Evolutionary conservation across 257 asterid genomes (phyloP).

Genomic region (Cynanchum wilfordii): DNA sequence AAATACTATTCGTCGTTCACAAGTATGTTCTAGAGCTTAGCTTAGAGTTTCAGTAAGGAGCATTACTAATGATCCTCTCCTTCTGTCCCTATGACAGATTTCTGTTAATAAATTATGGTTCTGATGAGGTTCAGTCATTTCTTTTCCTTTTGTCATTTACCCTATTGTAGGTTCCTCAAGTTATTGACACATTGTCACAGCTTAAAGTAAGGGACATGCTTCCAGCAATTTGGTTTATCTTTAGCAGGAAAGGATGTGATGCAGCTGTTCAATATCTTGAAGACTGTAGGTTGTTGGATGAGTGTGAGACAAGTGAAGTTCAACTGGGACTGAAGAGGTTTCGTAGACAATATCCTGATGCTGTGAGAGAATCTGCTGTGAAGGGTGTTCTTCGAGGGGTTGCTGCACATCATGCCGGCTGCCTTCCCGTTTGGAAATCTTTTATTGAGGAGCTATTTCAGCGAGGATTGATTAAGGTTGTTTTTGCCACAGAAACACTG

Average conservation of each 20-base stretch:
- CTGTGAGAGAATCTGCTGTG: constrained; percentile 81
- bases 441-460: constrained; percentile 91
- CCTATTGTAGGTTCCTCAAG: constrained; percentile 75
- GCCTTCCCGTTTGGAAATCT: constrained; percentile 98
- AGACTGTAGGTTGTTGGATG: constrained; percentile 67
- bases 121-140: neutral
- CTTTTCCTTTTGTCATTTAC: neutral
- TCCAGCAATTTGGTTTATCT: constrained; percentile 98
- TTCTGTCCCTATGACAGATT: constrained; percentile 2
- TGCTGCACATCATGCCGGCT: constrained; percentile 99
- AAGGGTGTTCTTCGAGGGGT: constrained; percentile 93
- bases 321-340: constrained; percentile 85
- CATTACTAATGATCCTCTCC: constrained; percentile 6
- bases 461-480: constrained; percentile 89
- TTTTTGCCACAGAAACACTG: constrained; percentile 97
- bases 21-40: constrained; percentile 40
- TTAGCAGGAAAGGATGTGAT: constrained; percentile 99
- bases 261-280: constrained; percentile 94
- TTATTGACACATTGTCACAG: constrained; percentile 82
- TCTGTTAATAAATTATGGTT: neutral
- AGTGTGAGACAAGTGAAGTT: constrained; percentile 81
- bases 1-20: constrained; percentile 66
- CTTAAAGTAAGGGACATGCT: constrained; percentile 86
- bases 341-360: constrained; percentile 82
- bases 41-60: constrained; percentile 18